Conservation (phyloP, 164 flowering plant genomes). For the Berberis thunbergii region DNA sequence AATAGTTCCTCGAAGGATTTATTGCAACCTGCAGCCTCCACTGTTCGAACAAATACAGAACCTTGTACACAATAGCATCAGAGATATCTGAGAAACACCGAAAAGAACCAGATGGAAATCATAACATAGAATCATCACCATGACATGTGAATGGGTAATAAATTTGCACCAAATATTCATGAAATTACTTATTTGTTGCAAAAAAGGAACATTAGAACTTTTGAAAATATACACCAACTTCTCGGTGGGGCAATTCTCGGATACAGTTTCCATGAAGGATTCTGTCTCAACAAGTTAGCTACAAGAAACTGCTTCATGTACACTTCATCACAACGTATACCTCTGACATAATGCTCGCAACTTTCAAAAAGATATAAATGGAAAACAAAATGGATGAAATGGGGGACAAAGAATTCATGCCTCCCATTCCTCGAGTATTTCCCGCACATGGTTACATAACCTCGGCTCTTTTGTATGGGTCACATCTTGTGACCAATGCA, state of each 20-base stretch:
- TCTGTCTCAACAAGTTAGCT: neutral
- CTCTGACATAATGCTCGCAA: neutral
- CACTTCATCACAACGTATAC: conserved; percentile 15
- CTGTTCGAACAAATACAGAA: no score
- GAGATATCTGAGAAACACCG: no score
- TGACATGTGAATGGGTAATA: no score
- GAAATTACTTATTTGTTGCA: no score
- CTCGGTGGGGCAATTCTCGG: neutral
- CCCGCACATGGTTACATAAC: neutral
- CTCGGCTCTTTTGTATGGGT: neutral
- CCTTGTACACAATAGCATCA: no score
- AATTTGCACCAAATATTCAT: no score
- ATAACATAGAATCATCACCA: no score
- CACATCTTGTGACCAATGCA: neutral
- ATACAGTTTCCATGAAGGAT: neutral
- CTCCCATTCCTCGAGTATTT: neutral
- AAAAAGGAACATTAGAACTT: neutral
- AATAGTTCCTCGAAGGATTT: no score
- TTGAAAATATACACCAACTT: neutral
- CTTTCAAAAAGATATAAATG: neutral
- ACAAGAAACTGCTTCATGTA: neutral
- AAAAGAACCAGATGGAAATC: no score
- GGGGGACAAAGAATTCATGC: neutral
- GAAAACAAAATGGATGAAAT: neutral
- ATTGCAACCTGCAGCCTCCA: no score